Evolutionary conservation across 495 filamentous ascomycete genomes (phyloP).

Genomic region (Neurospora terricola): DNA sequence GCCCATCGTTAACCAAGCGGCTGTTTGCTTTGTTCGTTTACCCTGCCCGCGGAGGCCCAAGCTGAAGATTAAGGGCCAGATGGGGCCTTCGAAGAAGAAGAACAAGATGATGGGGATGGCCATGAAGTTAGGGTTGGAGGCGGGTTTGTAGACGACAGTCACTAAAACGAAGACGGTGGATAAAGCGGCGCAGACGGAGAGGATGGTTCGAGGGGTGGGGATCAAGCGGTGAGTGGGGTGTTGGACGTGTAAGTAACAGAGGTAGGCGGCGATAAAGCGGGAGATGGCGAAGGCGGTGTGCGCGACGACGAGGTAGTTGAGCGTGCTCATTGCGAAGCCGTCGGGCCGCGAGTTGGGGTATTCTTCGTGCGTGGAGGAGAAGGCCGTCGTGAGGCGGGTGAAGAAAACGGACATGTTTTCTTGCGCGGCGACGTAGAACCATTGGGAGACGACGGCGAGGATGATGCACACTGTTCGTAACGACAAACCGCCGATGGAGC

Average conservation of each 20-base stretch:
- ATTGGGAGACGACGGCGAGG: constrained; percentile 58
- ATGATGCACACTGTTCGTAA: constrained; percentile 40
- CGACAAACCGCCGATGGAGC: constrained; percentile 23
- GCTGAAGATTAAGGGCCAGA: constrained; percentile 64
- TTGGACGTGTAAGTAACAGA: constrained; percentile 43
- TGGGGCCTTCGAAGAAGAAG: constrained; percentile 58
- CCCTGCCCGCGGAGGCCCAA: constrained; percentile 62
- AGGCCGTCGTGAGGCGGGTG: constrained; percentile 30
- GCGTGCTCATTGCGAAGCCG: constrained; percentile 45
- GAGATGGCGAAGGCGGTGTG: constrained; percentile 38
- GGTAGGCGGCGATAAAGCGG: constrained; percentile 34
- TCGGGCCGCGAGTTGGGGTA: constrained; percentile 19
- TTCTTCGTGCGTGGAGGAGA: constrained; percentile 14
- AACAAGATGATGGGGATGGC: constrained; percentile 50
- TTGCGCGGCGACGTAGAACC: constrained; percentile 65
- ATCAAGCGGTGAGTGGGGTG: constrained; percentile 25
- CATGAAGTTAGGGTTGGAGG: constrained; percentile 38
- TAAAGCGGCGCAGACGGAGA: constrained; percentile 34
- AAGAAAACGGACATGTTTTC: constrained; percentile 62
- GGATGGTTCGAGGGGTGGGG: constrained; percentile 43
- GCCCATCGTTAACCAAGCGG: constrained; percentile 56
- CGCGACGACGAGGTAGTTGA: constrained; percentile 40
- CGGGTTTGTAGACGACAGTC: constrained; percentile 38
- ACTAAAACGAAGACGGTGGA: constrained; percentile 34
- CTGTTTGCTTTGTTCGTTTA: constrained; percentile 57